These are phyloP conservation scores for Linnemannia zychae DNA, from an alignment of 192 early-diverging fungal species.

Conservation along the genomic window DNA sequence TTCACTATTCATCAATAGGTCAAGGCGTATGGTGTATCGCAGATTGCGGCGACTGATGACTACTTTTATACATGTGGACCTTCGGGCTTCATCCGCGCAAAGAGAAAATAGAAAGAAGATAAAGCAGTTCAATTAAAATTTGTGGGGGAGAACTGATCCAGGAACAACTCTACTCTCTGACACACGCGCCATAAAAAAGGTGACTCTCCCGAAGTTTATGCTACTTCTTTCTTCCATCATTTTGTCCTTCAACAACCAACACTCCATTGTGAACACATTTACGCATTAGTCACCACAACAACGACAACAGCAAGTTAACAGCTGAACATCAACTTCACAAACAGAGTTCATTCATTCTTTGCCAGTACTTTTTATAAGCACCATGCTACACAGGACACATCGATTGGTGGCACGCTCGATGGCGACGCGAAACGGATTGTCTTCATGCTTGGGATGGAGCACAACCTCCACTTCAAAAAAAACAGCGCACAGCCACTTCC, in stretches of 20 bases:
- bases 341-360: not conserved
- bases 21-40: slow-evolving; percentile 75
- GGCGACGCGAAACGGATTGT: not conserved
- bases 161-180: not conserved
- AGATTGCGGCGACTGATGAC: slow-evolving; percentile 67
- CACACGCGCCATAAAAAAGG: not conserved
- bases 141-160: slow-evolving; percentile 8
- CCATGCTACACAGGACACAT: not conserved
- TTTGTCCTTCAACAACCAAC: not conserved
- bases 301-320: not conserved
- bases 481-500: not conserved
- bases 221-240: not conserved
- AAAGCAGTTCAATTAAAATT: not conserved
- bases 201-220: not conserved
- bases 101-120: slow-evolving; percentile 17
- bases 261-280: not conserved
- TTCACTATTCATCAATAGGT: slow-evolving; percentile 37
- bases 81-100: slow-evolving; percentile 63
- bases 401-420: not conserved
- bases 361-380: not conserved
- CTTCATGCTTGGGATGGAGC: slow-evolving; percentile 4
- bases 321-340: not conserved
- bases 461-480: not conserved
- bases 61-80: slow-evolving; percentile 73
- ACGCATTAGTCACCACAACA: not conserved